These are phyloP conservation scores for Ogataea philodendri DNA, from an alignment of 805 yeast genomes.

Conservation along the genomic window DNA sequence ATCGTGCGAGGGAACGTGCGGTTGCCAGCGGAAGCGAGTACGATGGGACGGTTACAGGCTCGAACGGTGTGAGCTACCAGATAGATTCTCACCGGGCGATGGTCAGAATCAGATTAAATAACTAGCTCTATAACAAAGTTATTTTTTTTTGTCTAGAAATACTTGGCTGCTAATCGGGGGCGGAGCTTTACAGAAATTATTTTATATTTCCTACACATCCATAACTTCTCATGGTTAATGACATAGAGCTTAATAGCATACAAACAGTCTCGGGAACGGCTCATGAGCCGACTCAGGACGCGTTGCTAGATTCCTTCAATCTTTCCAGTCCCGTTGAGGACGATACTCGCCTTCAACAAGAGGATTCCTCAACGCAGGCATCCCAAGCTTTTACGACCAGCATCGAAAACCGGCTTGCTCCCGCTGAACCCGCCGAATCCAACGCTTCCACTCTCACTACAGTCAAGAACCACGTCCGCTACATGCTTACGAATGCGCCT, in stretches of 20 bases:
- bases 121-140: too few relatives aligned
- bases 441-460: background rate
- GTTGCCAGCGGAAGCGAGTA: constrained; percentile 6
- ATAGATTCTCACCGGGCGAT: constrained; percentile 10
- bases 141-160: too few relatives aligned
- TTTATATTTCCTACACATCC: constrained; percentile 1
- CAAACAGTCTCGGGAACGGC: background rate
- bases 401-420: constrained; percentile 4
- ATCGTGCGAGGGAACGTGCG: constrained; percentile 21
- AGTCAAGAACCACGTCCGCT: constrained; percentile 4
- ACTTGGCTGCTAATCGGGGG: constrained; percentile 3
- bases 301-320: constrained; percentile 3
- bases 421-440: constrained; percentile 1
- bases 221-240: constrained; percentile 2
- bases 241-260: constrained; percentile 6
- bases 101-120: constrained; percentile 4
- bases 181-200: constrained; percentile 10
- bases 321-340: constrained; percentile 5
- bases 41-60: constrained; percentile 3
- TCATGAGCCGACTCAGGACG: background rate
- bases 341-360: constrained; percentile 6
- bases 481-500: constrained; percentile 29
- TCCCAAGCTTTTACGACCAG: constrained; percentile 5
- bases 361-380: constrained; percentile 4
- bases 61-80: constrained; percentile 12